These are phyloP conservation scores for Sordariomycetes sp. DNA, from an alignment of 2,329 filamentous ascomycete genomes.

Conservation along the genomic window DNA sequence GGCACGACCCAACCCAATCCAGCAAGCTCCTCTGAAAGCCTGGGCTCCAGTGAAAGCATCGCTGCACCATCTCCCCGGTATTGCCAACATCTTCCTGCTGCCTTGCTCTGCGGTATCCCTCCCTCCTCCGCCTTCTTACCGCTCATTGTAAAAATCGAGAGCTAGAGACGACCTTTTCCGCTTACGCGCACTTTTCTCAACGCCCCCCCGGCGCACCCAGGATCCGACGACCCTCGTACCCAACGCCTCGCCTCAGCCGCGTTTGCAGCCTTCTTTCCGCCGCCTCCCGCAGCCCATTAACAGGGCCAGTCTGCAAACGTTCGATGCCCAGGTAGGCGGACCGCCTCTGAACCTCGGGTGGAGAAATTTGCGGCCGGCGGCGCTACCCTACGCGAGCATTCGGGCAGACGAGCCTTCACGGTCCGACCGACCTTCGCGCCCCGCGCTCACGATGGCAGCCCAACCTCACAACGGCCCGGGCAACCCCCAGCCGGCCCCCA, in stretches of 20 bases:
- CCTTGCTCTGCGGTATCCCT: neutral
- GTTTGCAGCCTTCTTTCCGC: neutral
- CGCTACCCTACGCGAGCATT: neutral
- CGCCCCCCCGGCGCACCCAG: neutral
- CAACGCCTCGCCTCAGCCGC: neutral
- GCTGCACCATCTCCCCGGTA: neutral
- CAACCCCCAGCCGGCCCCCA: conserved; percentile 18
- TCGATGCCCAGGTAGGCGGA: neutral
- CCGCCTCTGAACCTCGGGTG: neutral
- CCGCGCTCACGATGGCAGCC: conserved; percentile 7
- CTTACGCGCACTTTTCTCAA: neutral
- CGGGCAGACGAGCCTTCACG: neutral
- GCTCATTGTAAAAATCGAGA: neutral
- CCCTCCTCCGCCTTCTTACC: neutral
- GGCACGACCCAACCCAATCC: neutral
- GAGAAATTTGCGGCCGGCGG: neutral
- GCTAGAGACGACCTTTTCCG: neutral
- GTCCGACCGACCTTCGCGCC: neutral
- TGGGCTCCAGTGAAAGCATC: neutral
- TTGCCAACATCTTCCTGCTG: neutral
- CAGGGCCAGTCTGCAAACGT: neutral
- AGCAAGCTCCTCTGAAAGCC: neutral
- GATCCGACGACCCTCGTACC: neutral
- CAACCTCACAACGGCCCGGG: conserved; percentile 17
- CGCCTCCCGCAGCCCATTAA: neutral